Evolutionary conservation across 495 filamentous ascomycete genomes (phyloP), one percentile per base, ranked within the genome.

Genomic region (Amorphotheca resinae): DNA sequence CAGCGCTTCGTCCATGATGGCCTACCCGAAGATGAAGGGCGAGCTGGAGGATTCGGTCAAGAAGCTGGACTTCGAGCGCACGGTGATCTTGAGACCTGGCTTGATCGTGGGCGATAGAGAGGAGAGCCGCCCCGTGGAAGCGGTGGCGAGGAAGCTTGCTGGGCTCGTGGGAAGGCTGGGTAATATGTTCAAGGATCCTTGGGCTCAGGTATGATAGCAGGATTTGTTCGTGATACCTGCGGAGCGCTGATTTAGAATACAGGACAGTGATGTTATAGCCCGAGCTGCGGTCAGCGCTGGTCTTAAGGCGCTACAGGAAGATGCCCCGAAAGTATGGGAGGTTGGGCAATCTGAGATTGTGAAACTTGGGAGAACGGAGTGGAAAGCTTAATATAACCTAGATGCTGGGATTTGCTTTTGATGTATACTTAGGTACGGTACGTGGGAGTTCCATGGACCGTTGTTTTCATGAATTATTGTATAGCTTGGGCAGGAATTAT

Each of bases 1-100:
- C 18, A 48, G 42, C 22, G 17, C 54, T 1, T 9, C 26, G 7
- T 57, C 54, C 7, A 23, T 33, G 16, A 38, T 57, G 14, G 38
- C 43, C 22, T 57, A 84, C 44, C 17, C 56, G 1, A 70, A 70
- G 41, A 83, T 85, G 76, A 87, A 87, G 57, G 79, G 73, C 9
- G 74, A 82, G 52, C 61, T 83, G 28, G 82, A 87, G 46, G 78
- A 84, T 12, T 72, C 69, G 12, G 65, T 82, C 9, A 74, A 74
- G 52, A 70, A 52, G 22, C 53, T 87, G 22, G 79, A 68, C 0
- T 87, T 87, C 52, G 76, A 81, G 30, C 66, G 73, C 44, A 76
- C 67, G 1, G 69, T 83, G 11, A 73, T 87, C 16, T 28, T 87
- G 41, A 64, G 73, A 25, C 82, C 82, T 1, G 82, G 80, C 3